phyloP scores from a whole-genome alignment of 805 yeast genomes.

The Pichia phayaonensis region DNA sequence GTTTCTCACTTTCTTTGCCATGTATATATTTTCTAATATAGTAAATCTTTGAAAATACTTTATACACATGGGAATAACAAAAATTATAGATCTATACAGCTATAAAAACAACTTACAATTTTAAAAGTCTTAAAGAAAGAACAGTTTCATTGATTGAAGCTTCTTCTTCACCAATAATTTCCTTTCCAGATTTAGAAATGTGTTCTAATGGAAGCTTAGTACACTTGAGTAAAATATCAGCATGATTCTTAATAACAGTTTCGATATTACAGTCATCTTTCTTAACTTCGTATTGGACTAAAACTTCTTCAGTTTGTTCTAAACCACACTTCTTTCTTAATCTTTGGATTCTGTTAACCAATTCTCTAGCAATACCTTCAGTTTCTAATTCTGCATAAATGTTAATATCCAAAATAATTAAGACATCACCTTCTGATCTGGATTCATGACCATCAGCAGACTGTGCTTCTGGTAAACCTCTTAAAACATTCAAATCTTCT shows the following conservation, averaged over 20 bases:
- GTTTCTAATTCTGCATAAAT: conserved; percentile 81
- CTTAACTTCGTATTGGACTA: conserved; percentile 70
- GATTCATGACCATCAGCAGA: conserved; percentile 70
- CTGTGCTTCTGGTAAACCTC: conserved; percentile 73
- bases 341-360: conserved; percentile 94
- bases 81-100: background rate
- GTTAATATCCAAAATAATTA: conserved; percentile 82
- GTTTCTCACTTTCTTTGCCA: too few relatives aligned
- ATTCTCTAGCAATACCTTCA: conserved; percentile 95
- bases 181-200: conserved; percentile 34
- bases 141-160: conserved; percentile 74
- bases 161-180: conserved; percentile 79
- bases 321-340: conserved; percentile 94
- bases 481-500: conserved; percentile 85
- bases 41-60: background rate
- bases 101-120: conserved; percentile 33
- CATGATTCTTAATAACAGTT: conserved; percentile 54
- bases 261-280: conserved; percentile 63
- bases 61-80: background rate
- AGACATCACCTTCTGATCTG: conserved; percentile 83
- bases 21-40: too few relatives aligned
- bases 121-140: conserved; percentile 71
- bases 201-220: conserved; percentile 57
- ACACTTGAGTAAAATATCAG: conserved; percentile 65
- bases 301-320: conserved; percentile 90